Evolutionary conservation across 2,329 filamentous ascomycete species (phyloP).

Genomic region (Fusarium sacchari): DNA sequence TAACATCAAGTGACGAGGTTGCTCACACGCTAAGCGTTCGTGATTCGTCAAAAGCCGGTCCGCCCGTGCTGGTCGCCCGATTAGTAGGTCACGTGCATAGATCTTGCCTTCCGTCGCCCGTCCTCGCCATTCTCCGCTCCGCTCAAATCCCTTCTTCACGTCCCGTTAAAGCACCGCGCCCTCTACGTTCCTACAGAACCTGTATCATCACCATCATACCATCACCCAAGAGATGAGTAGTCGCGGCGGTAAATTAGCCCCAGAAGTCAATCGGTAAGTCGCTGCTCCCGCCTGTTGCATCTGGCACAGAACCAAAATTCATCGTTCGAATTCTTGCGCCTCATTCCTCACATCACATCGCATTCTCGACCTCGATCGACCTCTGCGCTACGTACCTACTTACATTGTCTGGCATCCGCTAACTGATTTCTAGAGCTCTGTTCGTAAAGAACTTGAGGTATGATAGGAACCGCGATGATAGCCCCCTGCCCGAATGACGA

Average conservation of each 20-base stretch:
- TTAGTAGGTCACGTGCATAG: constrained; percentile 43
- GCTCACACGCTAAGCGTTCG: constrained; percentile 35
- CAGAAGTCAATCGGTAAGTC: constrained; percentile 94
- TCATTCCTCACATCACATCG: constrained; percentile 12
- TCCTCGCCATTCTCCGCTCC: constrained; percentile 45
- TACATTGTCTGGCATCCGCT: constrained; percentile 39
- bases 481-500: constrained; percentile 18
- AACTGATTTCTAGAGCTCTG: constrained; percentile 78
- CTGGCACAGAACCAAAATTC: constrained; percentile 16
- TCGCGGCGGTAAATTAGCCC: constrained; percentile 96
- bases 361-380: constrained; percentile 6
- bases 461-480: constrained; percentile 44
- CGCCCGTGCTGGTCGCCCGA: constrained; percentile 15
- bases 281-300: background rate
- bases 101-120: constrained; percentile 40
- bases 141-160: constrained; percentile 43
- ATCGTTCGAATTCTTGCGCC: constrained; percentile 22
- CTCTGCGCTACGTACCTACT: background rate
- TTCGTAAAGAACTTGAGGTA: constrained; percentile 99
- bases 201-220: constrained; percentile 45
- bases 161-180: constrained; percentile 42
- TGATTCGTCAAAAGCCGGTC: constrained; percentile 17
- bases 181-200: constrained; percentile 45
- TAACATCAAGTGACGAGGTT: constrained; percentile 31
- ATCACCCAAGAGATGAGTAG: constrained; percentile 87